Evolutionary conservation across 2,329 filamentous ascomycete species (phyloP), one percentile per base, ranked within the genome.

Genomic region (Xylariaceae sp.): DNA sequence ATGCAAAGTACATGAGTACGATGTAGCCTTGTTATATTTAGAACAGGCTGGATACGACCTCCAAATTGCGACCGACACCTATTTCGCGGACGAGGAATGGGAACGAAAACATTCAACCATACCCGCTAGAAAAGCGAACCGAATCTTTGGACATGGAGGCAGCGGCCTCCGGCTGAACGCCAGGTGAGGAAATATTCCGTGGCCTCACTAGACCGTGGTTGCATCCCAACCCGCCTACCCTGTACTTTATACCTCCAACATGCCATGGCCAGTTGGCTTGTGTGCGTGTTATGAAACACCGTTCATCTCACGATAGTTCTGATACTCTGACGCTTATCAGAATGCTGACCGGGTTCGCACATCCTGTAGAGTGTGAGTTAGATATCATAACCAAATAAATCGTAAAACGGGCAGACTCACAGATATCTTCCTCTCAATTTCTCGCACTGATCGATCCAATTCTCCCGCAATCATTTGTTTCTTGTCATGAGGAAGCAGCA

Each of bases 341-440:
- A 84, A 83, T 43, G 80, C 80, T 57, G 80, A 82, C 51, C 80
- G 72, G 34, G 80, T 83, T 46, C 80, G 80, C 46, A 83, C 76
- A 56, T 84, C 80, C 78, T 54, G 10, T 15, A 16, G 9, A 34
- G 26, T 32, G 56, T 72, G 61, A 73, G 66, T 21, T 39, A 12
- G 19, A 30, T 41, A 10, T 3, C 9, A 15, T 10, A 4, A 9
- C n/a, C 1, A 8, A n/a, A 32, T 41, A 10, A 4, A 34, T 22
- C 8, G 40, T 16, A 12, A 10, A n/a, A 19, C 19, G 15, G 49
- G 30, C 5, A n/a, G 49, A 71, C 77, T 68, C 67, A 80, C 79
- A 56, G 88, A 91, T 67, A 99, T 92, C 75, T 96, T 96, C 66
- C 94, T 85, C 78, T 99, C 95, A 67, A 99, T 94, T 73, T 97